phyloP scores from a whole-genome alignment of 805 yeast genomes.

The Saccharomycopsis fodiens region DNA sequence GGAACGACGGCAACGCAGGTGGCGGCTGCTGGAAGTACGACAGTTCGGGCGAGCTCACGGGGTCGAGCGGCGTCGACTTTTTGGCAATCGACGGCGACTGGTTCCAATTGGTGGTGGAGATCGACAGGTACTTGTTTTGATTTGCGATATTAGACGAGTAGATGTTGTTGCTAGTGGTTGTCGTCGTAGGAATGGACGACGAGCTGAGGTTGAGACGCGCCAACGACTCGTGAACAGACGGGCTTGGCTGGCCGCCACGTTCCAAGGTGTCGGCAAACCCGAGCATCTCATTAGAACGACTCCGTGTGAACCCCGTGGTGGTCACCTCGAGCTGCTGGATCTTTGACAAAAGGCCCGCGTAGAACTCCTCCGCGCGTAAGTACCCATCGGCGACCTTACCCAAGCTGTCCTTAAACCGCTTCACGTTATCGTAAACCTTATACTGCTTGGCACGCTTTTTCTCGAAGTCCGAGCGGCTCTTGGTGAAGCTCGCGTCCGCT shows the following conservation, averaged over 20 bases:
- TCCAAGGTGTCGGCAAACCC: constrained; percentile 12
- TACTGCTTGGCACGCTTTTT: constrained; percentile 30
- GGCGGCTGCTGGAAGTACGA: constrained; percentile 5
- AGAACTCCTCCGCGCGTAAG: constrained; percentile 56
- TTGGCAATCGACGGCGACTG: constrained; percentile 16
- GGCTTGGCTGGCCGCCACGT: neutral
- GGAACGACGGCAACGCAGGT: constrained; percentile 10
- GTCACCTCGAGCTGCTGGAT: constrained; percentile 23
- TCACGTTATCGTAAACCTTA: constrained; percentile 30
- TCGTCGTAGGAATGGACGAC: constrained; percentile 9
- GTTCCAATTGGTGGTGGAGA: constrained; percentile 15
- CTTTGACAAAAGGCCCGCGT: constrained; percentile 35
- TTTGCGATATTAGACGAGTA: constrained; percentile 24
- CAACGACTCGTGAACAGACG: constrained; percentile 22
- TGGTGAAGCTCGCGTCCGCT: constrained; percentile 36
- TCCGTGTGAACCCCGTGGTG: constrained; percentile 23
- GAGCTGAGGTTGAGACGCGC: constrained; percentile 20
- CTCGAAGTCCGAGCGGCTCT: constrained; percentile 35
- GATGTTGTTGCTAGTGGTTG: constrained; percentile 15
- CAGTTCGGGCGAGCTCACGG: constrained; percentile 10
- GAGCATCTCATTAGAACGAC: constrained; percentile 24
- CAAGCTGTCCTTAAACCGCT: constrained; percentile 40
- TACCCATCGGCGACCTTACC: constrained; percentile 56
- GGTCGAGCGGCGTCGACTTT: constrained; percentile 8
- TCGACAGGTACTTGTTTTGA: constrained; percentile 22